Evolutionary conservation across 2,329 filamentous ascomycete genomes (phyloP), one percentile per base, ranked within the genome.

Genomic region (Cyphellophora europaea): DNA sequence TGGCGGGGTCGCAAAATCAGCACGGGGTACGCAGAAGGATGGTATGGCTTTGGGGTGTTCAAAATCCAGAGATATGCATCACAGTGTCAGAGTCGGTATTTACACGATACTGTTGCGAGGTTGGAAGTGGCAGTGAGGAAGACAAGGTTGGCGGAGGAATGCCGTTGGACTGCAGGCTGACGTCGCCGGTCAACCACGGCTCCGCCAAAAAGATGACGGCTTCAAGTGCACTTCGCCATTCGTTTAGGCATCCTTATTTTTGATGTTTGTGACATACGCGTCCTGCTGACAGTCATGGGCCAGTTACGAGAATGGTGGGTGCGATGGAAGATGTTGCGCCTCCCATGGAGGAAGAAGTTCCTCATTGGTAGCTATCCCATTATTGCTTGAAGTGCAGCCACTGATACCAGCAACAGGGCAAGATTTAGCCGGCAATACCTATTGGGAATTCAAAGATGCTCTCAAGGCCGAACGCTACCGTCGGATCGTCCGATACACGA

Each of bases 371-470:
- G 32, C 56, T 53, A 8, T 25, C 8, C 21, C 21, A n/a, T n/a
- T 8, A 25, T 32, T n/a, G 17, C 6, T 13, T 33, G n/a, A 37
- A 30, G 28, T n/a, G n/a, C 12, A 30, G 15, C 17, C 44, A 33
- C 19, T 36, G 17, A 35, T 32, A 32, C 35, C 11, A 27, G 5
- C 36, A 11, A 23, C 49, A 76, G 75, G 75, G 51, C 63, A 66
- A 45, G 75, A 80, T 54, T 63, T 80, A 31, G 54, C 65, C 13
- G 75, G 75, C 41, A 79, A 79, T 56, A 79, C 74, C 6, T 80
- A 70, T 54, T 80, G 75, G 75, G 74, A 78, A 50, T 79, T 79
- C 56, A 72, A 71, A 50, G 73, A 77, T 50, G 57, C 62, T 12
- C 42, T 74, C 36, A 72, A 74, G 44, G 54, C 68, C 25, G 57